phyloP scores from a whole-genome alignment of 1,139 yeast genomes.

The Nakaseomyces uthaithaninus region DNA sequence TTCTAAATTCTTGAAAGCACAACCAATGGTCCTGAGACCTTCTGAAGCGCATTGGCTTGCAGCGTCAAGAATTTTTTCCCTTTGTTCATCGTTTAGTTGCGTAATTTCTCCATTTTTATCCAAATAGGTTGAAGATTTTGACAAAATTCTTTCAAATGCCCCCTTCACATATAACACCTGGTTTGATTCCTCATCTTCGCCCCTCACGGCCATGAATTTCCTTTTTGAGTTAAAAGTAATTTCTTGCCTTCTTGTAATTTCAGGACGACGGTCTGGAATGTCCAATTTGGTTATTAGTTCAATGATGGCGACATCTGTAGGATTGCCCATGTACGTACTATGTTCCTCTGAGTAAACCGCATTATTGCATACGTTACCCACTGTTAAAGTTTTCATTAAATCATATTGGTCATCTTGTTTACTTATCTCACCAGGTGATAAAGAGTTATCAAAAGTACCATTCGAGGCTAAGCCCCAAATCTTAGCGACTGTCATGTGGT shows the following conservation, averaged over 20 bases:
- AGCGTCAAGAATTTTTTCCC: slow-evolving; percentile 41
- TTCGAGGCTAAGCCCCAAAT: slow-evolving; percentile 61
- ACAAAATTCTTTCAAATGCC: slow-evolving; percentile 70
- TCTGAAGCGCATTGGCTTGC: slow-evolving; percentile 62
- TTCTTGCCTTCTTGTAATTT: slow-evolving; percentile 49
- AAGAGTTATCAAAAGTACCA: slow-evolving; percentile 35
- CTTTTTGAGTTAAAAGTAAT: slow-evolving; percentile 75
- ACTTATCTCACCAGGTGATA: slow-evolving; percentile 30
- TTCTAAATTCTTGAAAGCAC: slow-evolving; percentile 44
- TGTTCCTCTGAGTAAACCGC: slow-evolving; percentile 59
- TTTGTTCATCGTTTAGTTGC: slow-evolving; percentile 44
- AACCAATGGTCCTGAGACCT: slow-evolving; percentile 77
- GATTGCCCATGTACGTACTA: slow-evolving; percentile 74
- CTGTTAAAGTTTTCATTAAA: slow-evolving; percentile 47
- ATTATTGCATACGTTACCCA: slow-evolving; percentile 80
- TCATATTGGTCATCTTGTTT: slow-evolving; percentile 30
- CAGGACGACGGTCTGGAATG: slow-evolving; percentile 57
- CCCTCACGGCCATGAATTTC: slow-evolving; percentile 71
- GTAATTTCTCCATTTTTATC: slow-evolving; percentile 49
- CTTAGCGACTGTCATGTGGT: slow-evolving; percentile 88
- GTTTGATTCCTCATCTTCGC: slow-evolving; percentile 42
- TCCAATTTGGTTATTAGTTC: slow-evolving; percentile 67
- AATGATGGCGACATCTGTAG: slow-evolving; percentile 82
- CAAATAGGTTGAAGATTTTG: slow-evolving; percentile 50
- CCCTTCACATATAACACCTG: slow-evolving; percentile 68